Conservation (phyloP, 106 monocot genomes). For the Allium cepa region DNA sequence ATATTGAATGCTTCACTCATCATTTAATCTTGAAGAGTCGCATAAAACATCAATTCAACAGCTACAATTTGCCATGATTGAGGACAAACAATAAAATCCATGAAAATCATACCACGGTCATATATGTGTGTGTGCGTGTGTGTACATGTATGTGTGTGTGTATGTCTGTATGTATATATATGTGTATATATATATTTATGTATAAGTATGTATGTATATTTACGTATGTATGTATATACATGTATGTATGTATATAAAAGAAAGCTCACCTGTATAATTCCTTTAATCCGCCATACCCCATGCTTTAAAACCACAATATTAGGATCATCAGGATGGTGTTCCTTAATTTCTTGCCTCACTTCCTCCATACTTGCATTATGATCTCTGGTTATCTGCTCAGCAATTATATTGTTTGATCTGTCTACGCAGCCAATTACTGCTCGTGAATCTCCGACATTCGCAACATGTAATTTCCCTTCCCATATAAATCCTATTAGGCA, state of each 20-base stretch:
- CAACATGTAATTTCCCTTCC: constrained; percentile 64
- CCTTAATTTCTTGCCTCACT: constrained; percentile 66
- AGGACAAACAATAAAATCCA: too few species aligned
- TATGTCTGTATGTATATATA: too few species aligned
- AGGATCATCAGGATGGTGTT: constrained; percentile 49
- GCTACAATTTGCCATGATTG: not conserved
- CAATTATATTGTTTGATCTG: constrained; percentile 46
- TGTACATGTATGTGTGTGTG: too few species aligned
- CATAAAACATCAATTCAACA: too few species aligned
- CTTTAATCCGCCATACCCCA: constrained; percentile 82
- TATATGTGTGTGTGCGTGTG: too few species aligned
- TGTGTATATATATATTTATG: not conserved
- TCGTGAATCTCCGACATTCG: constrained; percentile 83
- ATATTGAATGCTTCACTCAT: too few species aligned
- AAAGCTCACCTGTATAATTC: constrained; percentile 64
- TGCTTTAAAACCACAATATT: constrained; percentile 72
- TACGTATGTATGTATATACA: too few species aligned
- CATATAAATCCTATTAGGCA: constrained; percentile 80
- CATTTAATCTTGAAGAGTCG: too few species aligned
- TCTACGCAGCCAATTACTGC: constrained; percentile 64
- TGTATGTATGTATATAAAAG: too few species aligned
- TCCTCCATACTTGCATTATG: constrained; percentile 65
- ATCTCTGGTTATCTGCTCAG: constrained; percentile 60
- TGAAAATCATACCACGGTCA: too few species aligned
- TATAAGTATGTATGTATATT: too few species aligned